Evolutionary conservation across 495 filamentous ascomycete genomes (phyloP).

Genomic region (Aspergillus saccharolyticus): DNA sequence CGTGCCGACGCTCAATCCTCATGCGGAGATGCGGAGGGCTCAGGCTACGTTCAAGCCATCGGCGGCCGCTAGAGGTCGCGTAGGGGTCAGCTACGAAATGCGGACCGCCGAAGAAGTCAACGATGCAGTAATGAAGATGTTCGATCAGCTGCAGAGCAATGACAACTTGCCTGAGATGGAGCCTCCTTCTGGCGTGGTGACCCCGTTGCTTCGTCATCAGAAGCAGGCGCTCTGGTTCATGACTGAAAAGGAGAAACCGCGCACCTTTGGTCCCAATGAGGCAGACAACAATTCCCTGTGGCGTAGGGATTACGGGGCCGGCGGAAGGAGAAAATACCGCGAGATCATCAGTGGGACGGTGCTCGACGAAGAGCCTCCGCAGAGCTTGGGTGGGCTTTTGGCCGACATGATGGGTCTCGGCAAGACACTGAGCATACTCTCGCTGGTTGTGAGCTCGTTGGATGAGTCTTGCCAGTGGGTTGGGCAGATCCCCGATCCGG

Average conservation of each 20-base stretch:
- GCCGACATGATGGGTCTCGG: constrained; percentile 98
- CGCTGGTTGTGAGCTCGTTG: constrained; percentile 62
- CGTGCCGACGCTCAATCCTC: constrained; percentile 64
- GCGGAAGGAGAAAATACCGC: constrained; percentile 58
- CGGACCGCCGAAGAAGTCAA: constrained; percentile 80
- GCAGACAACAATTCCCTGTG: constrained; percentile 68
- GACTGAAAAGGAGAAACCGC: constrained; percentile 68
- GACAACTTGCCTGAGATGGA: constrained; percentile 77
- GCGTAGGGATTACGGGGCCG: constrained; percentile 48
- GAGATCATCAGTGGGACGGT: constrained; percentile 79
- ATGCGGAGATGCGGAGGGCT: constrained; percentile 44
- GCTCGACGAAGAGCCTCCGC: constrained; percentile 56
- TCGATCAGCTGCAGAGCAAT: constrained; percentile 68
- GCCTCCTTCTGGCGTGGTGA: constrained; percentile 54
- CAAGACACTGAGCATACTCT: constrained; percentile 86
- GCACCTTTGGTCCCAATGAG: constrained; percentile 49
- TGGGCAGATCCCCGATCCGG: constrained; percentile 18
- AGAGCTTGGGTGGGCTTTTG: constrained; percentile 79
- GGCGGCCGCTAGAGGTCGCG: constrained; percentile 22
- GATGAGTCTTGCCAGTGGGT: constrained; percentile 54
- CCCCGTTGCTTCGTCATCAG: constrained; percentile 77
- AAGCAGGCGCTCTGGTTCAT: constrained; percentile 90
- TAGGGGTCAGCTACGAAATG: constrained; percentile 42
- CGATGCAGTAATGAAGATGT: constrained; percentile 78
- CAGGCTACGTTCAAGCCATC: constrained; percentile 22